Evolutionary conservation across 176 grass and related monocot species (phyloP).

Genomic region (Rhipidocladum racemiflorum): DNA sequence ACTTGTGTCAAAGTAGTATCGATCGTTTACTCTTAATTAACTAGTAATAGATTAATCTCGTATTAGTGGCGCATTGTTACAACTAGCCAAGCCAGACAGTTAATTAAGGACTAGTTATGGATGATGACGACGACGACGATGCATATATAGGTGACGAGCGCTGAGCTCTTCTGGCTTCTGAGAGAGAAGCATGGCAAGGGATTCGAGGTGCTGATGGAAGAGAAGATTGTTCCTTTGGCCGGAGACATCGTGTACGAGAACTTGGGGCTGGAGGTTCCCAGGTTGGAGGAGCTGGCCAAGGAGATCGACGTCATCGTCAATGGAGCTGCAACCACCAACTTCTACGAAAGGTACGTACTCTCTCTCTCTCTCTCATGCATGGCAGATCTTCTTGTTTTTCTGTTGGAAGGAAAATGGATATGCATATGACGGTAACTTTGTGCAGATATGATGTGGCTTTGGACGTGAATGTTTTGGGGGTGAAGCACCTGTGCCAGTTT

Average conservation of each 20-base stretch:
- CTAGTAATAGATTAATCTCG: too few relatives aligned
- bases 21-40: neutral
- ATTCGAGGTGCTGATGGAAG: conserved; percentile 43
- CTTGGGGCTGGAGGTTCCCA: conserved; percentile 47
- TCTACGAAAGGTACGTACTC: conserved; percentile 68
- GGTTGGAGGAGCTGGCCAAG: conserved; percentile 33
- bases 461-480: conserved; percentile 57
- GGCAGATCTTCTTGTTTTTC: neutral
- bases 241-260: conserved; percentile 59
- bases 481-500: conserved; percentile 56
- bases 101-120: neutral
- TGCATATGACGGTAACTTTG: neutral
- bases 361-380: too few relatives aligned
- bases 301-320: conserved; percentile 70
- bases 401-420: neutral
- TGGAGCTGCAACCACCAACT: conserved; percentile 71
- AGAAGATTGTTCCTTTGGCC: conserved; percentile 62
- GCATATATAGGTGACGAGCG: conserved; percentile 57
- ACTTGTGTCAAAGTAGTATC: neutral
- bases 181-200: conserved; percentile 55
- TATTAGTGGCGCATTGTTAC: too few relatives aligned
- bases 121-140: neutral
- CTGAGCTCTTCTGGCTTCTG: conserved; percentile 63
- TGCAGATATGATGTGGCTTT: conserved; percentile 54
- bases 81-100: neutral